Conservation (phyloP, 306 rosid genomes). For the Cucumis cinereus region DNA sequence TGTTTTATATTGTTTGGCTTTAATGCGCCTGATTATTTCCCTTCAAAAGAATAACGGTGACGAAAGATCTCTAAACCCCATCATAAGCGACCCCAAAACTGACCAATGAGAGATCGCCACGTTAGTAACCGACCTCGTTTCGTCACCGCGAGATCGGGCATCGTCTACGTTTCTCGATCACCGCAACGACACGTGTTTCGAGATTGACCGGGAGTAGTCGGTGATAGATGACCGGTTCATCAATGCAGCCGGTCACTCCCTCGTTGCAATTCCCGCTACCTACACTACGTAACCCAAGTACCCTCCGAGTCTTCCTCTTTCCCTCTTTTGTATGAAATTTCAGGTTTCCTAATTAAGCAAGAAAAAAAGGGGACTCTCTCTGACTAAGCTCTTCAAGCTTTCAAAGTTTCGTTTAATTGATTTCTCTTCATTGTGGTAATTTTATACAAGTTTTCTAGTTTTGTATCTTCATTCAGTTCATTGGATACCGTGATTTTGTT, state of each 20-base stretch:
- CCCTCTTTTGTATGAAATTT: slow-evolving; percentile 4
- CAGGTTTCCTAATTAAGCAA: slow-evolving; percentile 10
- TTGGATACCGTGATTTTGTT: slow-evolving; percentile 29
- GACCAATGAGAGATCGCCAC: slow-evolving; percentile 18
- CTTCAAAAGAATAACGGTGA: slow-evolving; percentile 1
- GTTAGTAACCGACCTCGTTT: not conserved
- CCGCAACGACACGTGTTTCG: slow-evolving; percentile 15
- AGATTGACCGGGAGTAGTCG: slow-evolving; percentile 17
- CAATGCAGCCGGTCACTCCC: slow-evolving; percentile 29
- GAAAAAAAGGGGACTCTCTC: slow-evolving; percentile 8
- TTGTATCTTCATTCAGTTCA: not conserved
- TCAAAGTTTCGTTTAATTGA: slow-evolving; percentile 35
- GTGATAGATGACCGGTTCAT: slow-evolving; percentile 13
- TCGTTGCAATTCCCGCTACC: slow-evolving; percentile 29
- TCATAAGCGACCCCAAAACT: slow-evolving; percentile 1
- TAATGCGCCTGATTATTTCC: not conserved
- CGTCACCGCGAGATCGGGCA: slow-evolving; percentile 23
- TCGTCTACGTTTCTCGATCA: slow-evolving; percentile 11
- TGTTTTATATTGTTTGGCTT: not conserved
- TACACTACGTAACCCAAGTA: slow-evolving; percentile 11
- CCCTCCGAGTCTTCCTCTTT: not conserved
- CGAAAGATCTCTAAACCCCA: not conserved
- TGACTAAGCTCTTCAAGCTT: slow-evolving; percentile 15
- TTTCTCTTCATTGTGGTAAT: not conserved
- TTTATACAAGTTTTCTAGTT: not conserved